phyloP scores from a whole-genome alignment of 768 basidiomycete genomes.

The Chlorophyllum brunneum region DNA sequence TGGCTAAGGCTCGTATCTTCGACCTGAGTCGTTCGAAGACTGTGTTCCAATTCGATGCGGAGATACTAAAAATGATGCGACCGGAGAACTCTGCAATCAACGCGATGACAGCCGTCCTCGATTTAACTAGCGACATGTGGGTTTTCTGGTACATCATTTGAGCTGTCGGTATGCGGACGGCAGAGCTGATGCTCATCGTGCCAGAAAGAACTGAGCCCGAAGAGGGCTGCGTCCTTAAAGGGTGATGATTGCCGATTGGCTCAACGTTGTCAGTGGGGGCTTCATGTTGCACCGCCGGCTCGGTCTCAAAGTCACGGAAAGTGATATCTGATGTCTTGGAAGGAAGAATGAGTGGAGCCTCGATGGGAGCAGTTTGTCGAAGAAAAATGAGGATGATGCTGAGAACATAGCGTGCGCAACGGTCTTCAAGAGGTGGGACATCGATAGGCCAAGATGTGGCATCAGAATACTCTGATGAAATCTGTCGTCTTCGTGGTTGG shows the following conservation, averaged over 20 bases:
- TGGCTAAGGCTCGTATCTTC: constrained; percentile 65
- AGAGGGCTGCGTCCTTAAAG: constrained; percentile 40
- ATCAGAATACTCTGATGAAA: constrained; percentile 38
- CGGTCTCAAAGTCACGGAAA: constrained; percentile 65
- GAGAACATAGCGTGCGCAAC: constrained; percentile 75
- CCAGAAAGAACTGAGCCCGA: constrained; percentile 34
- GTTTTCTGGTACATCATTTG: constrained; percentile 55
- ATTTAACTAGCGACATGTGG: constrained; percentile 54
- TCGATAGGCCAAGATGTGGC: constrained; percentile 32
- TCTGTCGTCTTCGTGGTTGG: constrained; percentile 28
- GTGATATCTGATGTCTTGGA: constrained; percentile 58
- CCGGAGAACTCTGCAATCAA: constrained; percentile 71
- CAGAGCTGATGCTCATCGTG: constrained; percentile 34
- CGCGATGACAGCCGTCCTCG: constrained; percentile 49
- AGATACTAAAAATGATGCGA: constrained; percentile 80
- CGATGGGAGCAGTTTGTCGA: constrained; percentile 60
- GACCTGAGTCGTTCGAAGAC: constrained; percentile 67
- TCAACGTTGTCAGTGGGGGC: constrained; percentile 7
- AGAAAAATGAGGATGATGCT: constrained; percentile 82
- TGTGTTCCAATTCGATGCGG: constrained; percentile 82
- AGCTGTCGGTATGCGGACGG: constrained; percentile 35
- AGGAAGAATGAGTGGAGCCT: constrained; percentile 51
- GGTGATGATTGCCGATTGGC: constrained; percentile 12
- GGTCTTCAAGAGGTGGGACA: constrained; percentile 73
- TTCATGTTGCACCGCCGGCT: constrained; percentile 37